phyloP scores from a whole-genome alignment of 2,329 filamentous ascomycete genomes.

The Verticillium longisporum region DNA sequence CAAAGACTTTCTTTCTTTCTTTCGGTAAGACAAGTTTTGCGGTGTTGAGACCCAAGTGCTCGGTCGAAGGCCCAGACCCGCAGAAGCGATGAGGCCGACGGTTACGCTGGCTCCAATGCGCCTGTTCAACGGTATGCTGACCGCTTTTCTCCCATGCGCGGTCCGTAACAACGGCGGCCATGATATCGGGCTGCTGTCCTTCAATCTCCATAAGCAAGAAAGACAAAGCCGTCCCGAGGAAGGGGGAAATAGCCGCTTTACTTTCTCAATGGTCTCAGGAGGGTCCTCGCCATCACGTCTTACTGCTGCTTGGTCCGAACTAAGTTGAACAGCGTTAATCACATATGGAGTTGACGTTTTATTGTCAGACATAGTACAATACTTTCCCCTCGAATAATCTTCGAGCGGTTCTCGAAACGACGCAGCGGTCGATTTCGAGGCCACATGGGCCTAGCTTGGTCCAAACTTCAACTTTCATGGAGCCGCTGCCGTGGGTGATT shows the following conservation, averaged over 20 bases:
- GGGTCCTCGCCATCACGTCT: not conserved
- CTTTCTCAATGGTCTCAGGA: not conserved
- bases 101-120: not conserved
- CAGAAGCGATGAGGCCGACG: not conserved
- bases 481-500: constrained; percentile 21
- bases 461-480: constrained; percentile 17
- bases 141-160: not conserved
- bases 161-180: not conserved
- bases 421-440: constrained; percentile 15
- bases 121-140: not conserved
- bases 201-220: not conserved
- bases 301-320: not conserved
- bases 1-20: not conserved
- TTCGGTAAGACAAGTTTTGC: not conserved
- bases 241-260: not conserved
- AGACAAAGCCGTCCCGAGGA: no score
- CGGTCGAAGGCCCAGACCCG: not conserved
- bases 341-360: not conserved
- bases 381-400: constrained; percentile 24
- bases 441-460: constrained; percentile 12
- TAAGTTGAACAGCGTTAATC: not conserved
- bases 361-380: constrained; percentile 14
- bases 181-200: not conserved
- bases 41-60: not conserved
- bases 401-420: constrained; percentile 22